These are phyloP conservation scores for Bruguiera hainesii DNA, from an alignment of 441 rosid species.

Conservation along the genomic window DNA sequence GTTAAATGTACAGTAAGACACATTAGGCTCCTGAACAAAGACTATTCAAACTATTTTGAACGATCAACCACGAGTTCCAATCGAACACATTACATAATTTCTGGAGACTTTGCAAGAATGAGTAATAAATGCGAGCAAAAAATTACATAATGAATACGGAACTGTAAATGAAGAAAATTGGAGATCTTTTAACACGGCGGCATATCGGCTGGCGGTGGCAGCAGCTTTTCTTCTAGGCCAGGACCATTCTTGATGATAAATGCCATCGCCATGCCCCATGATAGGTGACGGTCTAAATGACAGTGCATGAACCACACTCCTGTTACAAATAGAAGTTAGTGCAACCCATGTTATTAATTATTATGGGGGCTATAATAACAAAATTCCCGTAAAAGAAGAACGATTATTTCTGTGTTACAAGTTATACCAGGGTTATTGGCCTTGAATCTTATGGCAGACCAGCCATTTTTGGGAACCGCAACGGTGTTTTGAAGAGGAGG, in stretches of 20 bases:
- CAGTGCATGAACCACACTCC: constrained; percentile 56
- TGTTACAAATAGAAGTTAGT: not conserved
- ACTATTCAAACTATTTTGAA: too few relatives aligned
- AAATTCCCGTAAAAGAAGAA: not conserved
- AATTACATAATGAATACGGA: not conserved
- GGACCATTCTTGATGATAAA: constrained; percentile 39
- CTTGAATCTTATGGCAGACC: constrained; percentile 43
- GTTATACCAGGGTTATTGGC: constrained; percentile 44
- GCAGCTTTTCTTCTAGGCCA: constrained; percentile 15
- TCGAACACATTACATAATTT: too few relatives aligned
- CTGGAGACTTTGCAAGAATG: too few relatives aligned
- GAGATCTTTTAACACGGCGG: constrained; percentile 29
- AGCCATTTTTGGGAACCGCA: constrained; percentile 46
- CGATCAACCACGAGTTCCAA: too few relatives aligned
- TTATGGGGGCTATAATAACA: not conserved
- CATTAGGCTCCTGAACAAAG: too few relatives aligned
- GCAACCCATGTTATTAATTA: not conserved
- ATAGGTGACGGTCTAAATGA: constrained; percentile 37
- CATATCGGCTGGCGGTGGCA: constrained; percentile 38
- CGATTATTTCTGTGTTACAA: not conserved
- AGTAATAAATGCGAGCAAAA: too few relatives aligned
- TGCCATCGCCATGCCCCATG: constrained; percentile 44
- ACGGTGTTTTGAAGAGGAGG: constrained; percentile 47
- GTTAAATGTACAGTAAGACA: too few relatives aligned
- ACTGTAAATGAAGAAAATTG: not conserved